Evolutionary conservation across 352 stramenopile genomes (phyloP), one percentile per base, ranked within the genome.

Genomic region (Proteromonas lacertae): DNA sequence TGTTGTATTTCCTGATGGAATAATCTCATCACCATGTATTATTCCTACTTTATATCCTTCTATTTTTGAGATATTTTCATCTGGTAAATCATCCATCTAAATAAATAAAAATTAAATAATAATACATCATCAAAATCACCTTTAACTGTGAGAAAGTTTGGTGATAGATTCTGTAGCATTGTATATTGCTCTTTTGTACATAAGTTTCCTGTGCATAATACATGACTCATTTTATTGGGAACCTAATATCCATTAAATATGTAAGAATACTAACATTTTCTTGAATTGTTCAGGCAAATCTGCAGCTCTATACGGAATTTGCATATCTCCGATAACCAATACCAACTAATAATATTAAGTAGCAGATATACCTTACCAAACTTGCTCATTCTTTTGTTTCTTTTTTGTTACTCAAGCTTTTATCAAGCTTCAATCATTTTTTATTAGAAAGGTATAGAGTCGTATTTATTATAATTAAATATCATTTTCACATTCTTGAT

Each of bases 131-230:
- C 84, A 25, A 77, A 79, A 44, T 95, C 79, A 10, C 84, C 84
- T 9, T 61, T 55, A 5, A 93, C 80, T 4, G 92, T 59, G 57
- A 93, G 74, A 4, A 94, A 74, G 45, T 90, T 93, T 1, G 75
- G 74, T 18, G 79, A 72, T n/a, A 96, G 51, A n/a, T 64, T 60
- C 14, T 22, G 30, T 33, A 96, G 57, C 51, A 89, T 72, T 17
- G 92, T 68, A 42, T 77, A 91, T 48, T 92, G 72, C 46, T 93
- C 77, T 35, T 74, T 74, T 2, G 68, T 75, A 35, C 69, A 68
- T 42, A 93, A 53, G 52, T 96, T 97, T 21, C 84, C 84, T 12
- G 82, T 96, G 52, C 82, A 96, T 35, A 96, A 51, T 7, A 95
- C 20, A 13, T 13, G 8, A 13, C 8, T 13, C 8, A 32, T 8